A percentile compares a stretch with the other conserved stretches of the same genome.
Evolutionary conservation across 1,284 basidiomycete species (phyloP).

Genomic region (Termitomyces sp.): DNA sequence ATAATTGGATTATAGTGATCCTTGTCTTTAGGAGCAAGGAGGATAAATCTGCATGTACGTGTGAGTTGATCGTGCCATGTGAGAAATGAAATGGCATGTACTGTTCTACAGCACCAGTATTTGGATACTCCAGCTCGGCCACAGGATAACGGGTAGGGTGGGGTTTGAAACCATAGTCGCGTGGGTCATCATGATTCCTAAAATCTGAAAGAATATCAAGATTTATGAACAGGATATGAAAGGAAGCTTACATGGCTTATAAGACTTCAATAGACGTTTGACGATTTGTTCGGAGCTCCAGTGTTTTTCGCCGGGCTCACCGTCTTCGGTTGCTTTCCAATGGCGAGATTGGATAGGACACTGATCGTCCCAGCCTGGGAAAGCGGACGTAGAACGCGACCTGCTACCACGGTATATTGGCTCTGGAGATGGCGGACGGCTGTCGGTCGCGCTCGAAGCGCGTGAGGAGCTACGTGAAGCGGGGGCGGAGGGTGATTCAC

Average conservation of each 20-base stretch:
- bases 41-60: conserved; percentile 47
- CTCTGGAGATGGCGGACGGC: conserved; percentile 37
- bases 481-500: conserved; percentile 27
- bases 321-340: conserved; percentile 51
- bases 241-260: conserved; percentile 55
- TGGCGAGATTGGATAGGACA: conserved; percentile 25
- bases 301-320: conserved; percentile 43
- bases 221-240: neutral
- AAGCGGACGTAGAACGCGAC: conserved; percentile 47
- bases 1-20: conserved; percentile 78
- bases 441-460: conserved; percentile 33
- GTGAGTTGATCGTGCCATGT: neutral
- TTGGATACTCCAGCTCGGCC: conserved; percentile 69
- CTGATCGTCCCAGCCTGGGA: conserved; percentile 29
- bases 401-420: conserved; percentile 45
- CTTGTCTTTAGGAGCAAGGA: conserved; percentile 70
- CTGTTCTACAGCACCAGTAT: conserved; percentile 58
- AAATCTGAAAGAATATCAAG: conserved; percentile 44
- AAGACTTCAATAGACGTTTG: conserved; percentile 50
- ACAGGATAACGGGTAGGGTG: conserved; percentile 53
- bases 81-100: conserved; percentile 26
- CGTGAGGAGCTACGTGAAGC: conserved; percentile 33
- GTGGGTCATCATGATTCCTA: conserved; percentile 51
- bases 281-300: conserved; percentile 62
- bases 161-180: conserved; percentile 55